Conservation (phyloP, 2,329 filamentous ascomycete genomes). For the Exophiala dermatitidis region DNA sequence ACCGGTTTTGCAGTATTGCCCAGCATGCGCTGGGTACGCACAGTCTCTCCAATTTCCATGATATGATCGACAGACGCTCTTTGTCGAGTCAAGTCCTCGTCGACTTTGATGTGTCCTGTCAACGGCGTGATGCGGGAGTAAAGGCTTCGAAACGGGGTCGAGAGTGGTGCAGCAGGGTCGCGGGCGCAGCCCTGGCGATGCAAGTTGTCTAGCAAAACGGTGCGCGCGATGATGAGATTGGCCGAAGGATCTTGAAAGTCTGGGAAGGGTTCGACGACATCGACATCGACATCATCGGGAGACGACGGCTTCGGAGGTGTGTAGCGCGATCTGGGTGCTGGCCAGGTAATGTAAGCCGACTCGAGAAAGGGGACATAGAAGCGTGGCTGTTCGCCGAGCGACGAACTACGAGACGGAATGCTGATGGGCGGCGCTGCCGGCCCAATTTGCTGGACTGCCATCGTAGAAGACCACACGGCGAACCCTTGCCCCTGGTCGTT, state of each 20-base stretch:
- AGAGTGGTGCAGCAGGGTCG: background rate
- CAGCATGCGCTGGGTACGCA: background rate
- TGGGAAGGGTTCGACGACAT: slow-evolving; percentile 1
- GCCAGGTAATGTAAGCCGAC: background rate
- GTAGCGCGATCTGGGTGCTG: background rate
- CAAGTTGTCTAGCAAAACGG: slow-evolving; percentile 1
- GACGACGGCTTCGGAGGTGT: background rate
- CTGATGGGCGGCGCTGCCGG: background rate
- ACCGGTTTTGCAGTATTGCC: slow-evolving; percentile 4
- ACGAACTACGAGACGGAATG: background rate
- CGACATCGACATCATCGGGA: background rate
- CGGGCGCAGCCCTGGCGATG: background rate
- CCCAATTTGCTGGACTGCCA: background rate
- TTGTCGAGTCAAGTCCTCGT: slow-evolving; percentile 5
- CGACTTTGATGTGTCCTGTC: slow-evolving; percentile 3
- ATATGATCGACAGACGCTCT: background rate
- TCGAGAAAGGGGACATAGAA: background rate
- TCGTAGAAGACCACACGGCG: background rate
- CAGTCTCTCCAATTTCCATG: background rate
- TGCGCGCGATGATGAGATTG: slow-evolving; percentile 6
- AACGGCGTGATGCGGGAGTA: slow-evolving; percentile 1
- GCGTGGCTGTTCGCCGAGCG: background rate
- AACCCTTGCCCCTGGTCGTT: background rate
- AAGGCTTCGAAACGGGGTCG: background rate
- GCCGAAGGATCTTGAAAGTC: slow-evolving; percentile 1